Base-by-base conservation (phyloP, 2,329 filamentous ascomycete genomes). In the Cladorrhinum sp. region DNA sequence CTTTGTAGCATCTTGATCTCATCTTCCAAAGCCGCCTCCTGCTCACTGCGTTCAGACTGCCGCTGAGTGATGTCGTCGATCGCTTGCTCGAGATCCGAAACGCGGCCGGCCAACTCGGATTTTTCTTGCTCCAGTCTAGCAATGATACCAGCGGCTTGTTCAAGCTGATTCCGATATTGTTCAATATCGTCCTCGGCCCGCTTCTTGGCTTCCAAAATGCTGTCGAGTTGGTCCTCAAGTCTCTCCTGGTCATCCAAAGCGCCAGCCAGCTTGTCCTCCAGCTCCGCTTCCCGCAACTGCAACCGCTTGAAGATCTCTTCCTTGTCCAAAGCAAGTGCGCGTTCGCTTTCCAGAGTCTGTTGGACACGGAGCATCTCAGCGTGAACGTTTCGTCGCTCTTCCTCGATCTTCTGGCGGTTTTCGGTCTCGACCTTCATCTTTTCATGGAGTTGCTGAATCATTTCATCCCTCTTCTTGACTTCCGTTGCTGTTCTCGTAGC, bases 291-390 rank as follows among this genome's bases (percentile, higher is more conserved):
- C n/a, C 95, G 89, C 57, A 88, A 79, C 72, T 97, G 95, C 21
- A 99, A 81, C n/a, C 96, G 86, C 72, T 94, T 96, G 80, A 98
- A 99, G 62, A 99, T 99, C 70, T 99, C 95, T 72, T 99, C 96
- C 73, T 99, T 99, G 75, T 99, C 95, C 4, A 99, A 79, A 1
- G 95, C 95, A 48, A 99, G 81, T n/a, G 94, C 91, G 55, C 95
- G 87, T 75, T 99, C 96, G 66, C 93, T 96, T 74, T 99, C 96
- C 1, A 99, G 82, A 0, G 91, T 96, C 69, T 98, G 92, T 72
- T 97, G 93, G 52, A 98, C 91, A 30, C 90, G 87, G 67, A 93
- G 85, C 70, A 97, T 89, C 70, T 99, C 95, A 14, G 88, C 81
- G 67, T 98, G 90, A 1, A 91, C 90, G 63, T 92, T 90, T 48